Evolutionary conservation across 495 filamentous ascomycete species (phyloP).

Genomic region (Talaromyces thailandensis): DNA sequence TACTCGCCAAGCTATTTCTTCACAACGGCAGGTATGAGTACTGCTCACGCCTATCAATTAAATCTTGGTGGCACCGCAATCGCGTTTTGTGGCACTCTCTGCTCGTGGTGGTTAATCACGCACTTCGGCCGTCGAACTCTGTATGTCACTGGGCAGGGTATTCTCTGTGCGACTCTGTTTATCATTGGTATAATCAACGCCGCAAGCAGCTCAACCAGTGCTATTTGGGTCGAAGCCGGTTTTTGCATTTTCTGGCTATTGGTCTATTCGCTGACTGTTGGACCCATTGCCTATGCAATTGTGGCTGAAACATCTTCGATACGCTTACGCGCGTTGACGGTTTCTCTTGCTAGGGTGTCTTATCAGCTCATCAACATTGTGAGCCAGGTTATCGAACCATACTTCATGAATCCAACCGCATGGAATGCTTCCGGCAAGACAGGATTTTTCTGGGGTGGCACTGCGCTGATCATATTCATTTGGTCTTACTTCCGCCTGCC

Average conservation of each 20-base stretch:
- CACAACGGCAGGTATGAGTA: conserved; percentile 47
- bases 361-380: conserved; percentile 60
- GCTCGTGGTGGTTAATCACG: conserved; percentile 22
- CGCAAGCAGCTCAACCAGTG: conserved; percentile 24
- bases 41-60: conserved; percentile 23
- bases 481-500: conserved; percentile 64
- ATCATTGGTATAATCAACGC: conserved; percentile 58
- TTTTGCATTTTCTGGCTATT: conserved; percentile 61
- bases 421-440: conserved; percentile 60
- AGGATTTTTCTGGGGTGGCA: conserved; percentile 62
- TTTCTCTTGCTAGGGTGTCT: conserved; percentile 50
- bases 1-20: conserved; percentile 60
- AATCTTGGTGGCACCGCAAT: conserved; percentile 18
- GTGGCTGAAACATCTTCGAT: conserved; percentile 62
- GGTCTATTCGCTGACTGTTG: conserved; percentile 59
- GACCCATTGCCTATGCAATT: conserved; percentile 63
- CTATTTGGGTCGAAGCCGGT: conserved; percentile 30
- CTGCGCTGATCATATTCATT: conserved; percentile 51
- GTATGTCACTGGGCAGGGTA: conserved; percentile 39
- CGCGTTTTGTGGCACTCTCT: conserved; percentile 19
- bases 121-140: conserved; percentile 42
- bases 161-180: conserved; percentile 40
- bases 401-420: conserved; percentile 58
- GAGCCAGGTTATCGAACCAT: conserved; percentile 54
- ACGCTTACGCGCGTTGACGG: conserved; percentile 58